These are phyloP conservation scores for Senna siamea DNA, from an alignment of 306 rosid species.

Conservation along the genomic window DNA sequence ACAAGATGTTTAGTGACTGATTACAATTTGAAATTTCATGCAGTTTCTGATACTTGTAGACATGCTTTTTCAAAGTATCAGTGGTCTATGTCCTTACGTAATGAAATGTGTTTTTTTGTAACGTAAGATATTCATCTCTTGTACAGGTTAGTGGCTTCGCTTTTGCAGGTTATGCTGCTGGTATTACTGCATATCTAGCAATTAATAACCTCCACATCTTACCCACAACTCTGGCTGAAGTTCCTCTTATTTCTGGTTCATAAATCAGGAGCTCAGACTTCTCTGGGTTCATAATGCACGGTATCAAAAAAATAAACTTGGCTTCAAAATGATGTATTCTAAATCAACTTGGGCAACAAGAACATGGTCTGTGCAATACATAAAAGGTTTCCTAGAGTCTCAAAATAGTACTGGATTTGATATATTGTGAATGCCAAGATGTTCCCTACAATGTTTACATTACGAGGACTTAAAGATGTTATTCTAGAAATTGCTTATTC, in stretches of 20 bases:
- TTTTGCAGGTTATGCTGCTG: slow-evolving; percentile 92
- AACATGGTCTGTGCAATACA: slow-evolving; percentile 12
- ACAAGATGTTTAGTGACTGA: no score
- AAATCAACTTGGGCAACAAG: slow-evolving; percentile 20
- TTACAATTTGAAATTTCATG: no score
- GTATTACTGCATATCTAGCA: slow-evolving; percentile 80
- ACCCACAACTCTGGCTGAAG: slow-evolving; percentile 71
- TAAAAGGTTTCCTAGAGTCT: slow-evolving; percentile 1
- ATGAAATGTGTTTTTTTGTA: not conserved
- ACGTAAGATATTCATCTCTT: slow-evolving; percentile 1
- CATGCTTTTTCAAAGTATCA: no score
- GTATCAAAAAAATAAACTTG: not conserved
- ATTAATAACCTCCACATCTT: slow-evolving; percentile 63
- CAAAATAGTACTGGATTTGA: slow-evolving; percentile 11
- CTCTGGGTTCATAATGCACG: slow-evolving; percentile 29
- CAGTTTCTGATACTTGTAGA: no score
- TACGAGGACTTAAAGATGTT: not conserved
- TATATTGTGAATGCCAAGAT: not conserved
- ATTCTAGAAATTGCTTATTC: not conserved
- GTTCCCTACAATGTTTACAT: not conserved
- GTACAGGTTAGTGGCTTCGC: slow-evolving; percentile 95
- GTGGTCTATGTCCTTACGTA: not conserved
- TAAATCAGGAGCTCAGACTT: slow-evolving; percentile 36
- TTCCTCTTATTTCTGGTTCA: slow-evolving; percentile 74
- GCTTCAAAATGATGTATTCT: slow-evolving; percentile 21